Percentiles rank a stretch among this genome's conserved stretches.
Conservation (phyloP, 2,329 filamentous ascomycete species). For the Diplodia seriata region DNA sequence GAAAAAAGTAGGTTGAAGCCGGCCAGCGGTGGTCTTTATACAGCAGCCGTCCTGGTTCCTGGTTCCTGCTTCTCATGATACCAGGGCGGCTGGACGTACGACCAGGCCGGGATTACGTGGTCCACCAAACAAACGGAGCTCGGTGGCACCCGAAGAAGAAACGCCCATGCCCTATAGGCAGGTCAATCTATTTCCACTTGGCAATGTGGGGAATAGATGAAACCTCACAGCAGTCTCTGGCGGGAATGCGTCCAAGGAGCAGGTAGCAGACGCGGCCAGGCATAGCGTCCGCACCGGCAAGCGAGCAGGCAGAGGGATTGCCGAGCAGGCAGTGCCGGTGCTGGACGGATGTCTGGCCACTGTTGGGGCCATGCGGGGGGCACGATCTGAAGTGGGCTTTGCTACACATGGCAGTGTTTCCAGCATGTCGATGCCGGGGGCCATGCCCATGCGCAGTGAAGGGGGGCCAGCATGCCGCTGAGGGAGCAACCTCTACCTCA, state of each 20-base stretch:
- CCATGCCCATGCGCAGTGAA: not conserved
- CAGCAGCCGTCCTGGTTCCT: not conserved
- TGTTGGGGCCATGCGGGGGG: not conserved
- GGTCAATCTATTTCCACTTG: slow-evolving; percentile 26
- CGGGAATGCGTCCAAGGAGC: not conserved
- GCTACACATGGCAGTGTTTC: not conserved
- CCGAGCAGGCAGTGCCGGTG: not conserved
- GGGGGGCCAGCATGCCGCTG: too few relatives aligned
- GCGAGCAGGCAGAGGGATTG: not conserved
- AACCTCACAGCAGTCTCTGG: slow-evolving; percentile 13
- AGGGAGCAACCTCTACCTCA: too few relatives aligned
- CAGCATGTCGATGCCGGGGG: not conserved
- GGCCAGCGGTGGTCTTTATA: slow-evolving; percentile 18
- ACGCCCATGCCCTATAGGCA: slow-evolving; percentile 12
- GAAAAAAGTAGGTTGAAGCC: not conserved
- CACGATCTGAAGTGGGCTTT: slow-evolving; percentile 12
- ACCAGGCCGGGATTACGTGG: slow-evolving; percentile 15
- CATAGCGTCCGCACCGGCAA: slow-evolving; percentile 9
- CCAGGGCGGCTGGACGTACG: slow-evolving; percentile 2
- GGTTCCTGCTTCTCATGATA: slow-evolving; percentile 22
- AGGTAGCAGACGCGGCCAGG: not conserved
- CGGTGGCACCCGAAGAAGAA: slow-evolving; percentile 12
- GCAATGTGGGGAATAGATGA: slow-evolving; percentile 30
- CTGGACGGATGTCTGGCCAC: slow-evolving; percentile 3
- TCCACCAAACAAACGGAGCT: slow-evolving; percentile 21